phyloP scores from a whole-genome alignment of 2,329 filamentous ascomycete genomes.

The Xylariales sp. region DNA sequence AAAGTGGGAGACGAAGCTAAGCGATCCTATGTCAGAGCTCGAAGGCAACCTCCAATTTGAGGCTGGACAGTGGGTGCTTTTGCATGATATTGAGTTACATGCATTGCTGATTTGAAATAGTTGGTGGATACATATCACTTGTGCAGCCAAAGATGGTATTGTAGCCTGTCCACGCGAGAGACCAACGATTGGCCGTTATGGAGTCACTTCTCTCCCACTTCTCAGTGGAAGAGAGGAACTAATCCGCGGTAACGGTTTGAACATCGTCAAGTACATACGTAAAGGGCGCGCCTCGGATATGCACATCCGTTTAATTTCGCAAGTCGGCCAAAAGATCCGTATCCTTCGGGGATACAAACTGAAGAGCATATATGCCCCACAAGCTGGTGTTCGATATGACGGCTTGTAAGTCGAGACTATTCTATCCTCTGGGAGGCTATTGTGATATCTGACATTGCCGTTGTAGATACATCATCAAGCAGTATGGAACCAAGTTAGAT shows the following conservation, averaged over 20 bases:
- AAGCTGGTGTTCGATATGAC: slow-evolving; percentile 51
- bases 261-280: slow-evolving; percentile 38
- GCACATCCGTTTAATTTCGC: slow-evolving; percentile 42
- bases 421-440: background rate
- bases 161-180: slow-evolving; percentile 38
- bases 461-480: slow-evolving; percentile 42
- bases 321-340: slow-evolving; percentile 45
- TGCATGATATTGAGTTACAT: background rate
- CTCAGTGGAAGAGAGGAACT: slow-evolving; percentile 46
- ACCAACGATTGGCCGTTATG: slow-evolving; percentile 42
- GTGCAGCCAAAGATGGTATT: slow-evolving; percentile 52
- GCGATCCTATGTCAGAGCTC: slow-evolving; percentile 32
- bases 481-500: slow-evolving; percentile 42
- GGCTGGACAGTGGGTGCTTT: slow-evolving; percentile 41
- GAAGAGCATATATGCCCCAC: slow-evolving; percentile 46
- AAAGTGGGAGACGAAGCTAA: slow-evolving; percentile 32
- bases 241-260: slow-evolving; percentile 16
- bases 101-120: slow-evolving; percentile 29
- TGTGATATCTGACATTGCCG: background rate
- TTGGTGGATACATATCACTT: slow-evolving; percentile 55
- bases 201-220: slow-evolving; percentile 43
- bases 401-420: slow-evolving; percentile 41
- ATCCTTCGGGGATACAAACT: slow-evolving; percentile 48
- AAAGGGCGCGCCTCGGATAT: slow-evolving; percentile 41
- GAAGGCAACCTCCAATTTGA: slow-evolving; percentile 39